Evolutionary conservation across 169 alveolate species (phyloP), one percentile per base, ranked within the genome.

Genomic region (Cryptosporidium felis): DNA sequence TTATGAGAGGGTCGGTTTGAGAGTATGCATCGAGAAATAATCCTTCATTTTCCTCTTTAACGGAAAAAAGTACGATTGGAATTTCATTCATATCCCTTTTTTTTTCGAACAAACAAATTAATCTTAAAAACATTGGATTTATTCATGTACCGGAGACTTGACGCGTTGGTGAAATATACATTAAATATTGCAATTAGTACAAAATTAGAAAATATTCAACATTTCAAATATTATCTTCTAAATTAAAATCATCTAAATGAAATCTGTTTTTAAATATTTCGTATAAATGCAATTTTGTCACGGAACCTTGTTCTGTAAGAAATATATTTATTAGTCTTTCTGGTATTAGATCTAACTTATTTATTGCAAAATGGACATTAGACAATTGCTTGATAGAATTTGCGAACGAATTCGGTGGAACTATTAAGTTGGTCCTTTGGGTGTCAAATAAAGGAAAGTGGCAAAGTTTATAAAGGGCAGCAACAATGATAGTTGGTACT

Each of bases 361-460:
- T 53, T 18, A 49, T 74, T 18, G 85, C 66, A 34, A 74, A 74
- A 28, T 74, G 85, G n/a, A 74, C 85, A 53, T 74, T 74, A 34
- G 67, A 42, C 21, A 53, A 40, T 40, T 74, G 85, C 32, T 74
- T 74, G 5, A 74, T 42, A 16, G 67, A 74, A 16, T 74, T 44
- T 18, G 53, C 34, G 56, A 74, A 74, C 6, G 56, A 36, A 30
- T 74, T 74, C 23, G 85, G 85, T 16, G 85, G 66, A 38, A 74
- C 59, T 5, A 58, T 74, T 23, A 56, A 38, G 41, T 53, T 74
- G 5, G 66, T 74, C 38, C 66, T 74, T 16, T 74, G 74, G 21
- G 65, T 32, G 18, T 74, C 85, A 74, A 74, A 74, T 32, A 74
- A n/a, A 8, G 85, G 85, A 26, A 74, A 74, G 38, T 74, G 66